Conservation (phyloP, 768 basidiomycete species). For the Pulveroboletus ravenelii region DNA sequence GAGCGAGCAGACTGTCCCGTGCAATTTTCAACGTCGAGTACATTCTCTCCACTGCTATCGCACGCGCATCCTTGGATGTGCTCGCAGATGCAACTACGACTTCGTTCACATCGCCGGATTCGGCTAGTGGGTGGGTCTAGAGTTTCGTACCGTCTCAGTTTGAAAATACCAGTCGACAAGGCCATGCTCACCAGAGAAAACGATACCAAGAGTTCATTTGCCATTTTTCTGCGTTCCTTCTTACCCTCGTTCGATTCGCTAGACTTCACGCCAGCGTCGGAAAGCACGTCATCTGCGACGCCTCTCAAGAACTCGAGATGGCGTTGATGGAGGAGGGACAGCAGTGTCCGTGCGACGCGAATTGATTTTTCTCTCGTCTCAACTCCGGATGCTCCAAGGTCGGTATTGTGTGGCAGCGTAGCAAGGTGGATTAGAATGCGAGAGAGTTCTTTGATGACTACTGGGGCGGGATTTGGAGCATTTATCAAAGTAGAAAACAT, state of each 20-base stretch:
- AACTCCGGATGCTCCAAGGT: background rate
- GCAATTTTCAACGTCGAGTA: conserved; percentile 35
- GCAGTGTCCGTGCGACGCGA: conserved; percentile 31
- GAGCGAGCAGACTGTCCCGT: conserved; percentile 21
- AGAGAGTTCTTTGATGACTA: conserved; percentile 21
- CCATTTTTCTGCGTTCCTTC: conserved; percentile 34
- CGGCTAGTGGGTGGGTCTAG: conserved; percentile 21
- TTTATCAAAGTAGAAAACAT: conserved; percentile 31
- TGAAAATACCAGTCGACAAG: background rate
- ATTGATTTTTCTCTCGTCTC: conserved; percentile 4
- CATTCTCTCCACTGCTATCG: conserved; percentile 54
- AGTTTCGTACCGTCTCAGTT: background rate
- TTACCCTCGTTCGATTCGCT: conserved; percentile 20
- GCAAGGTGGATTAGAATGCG: conserved; percentile 21
- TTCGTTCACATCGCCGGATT: conserved; percentile 36
- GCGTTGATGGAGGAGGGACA: conserved; percentile 63
- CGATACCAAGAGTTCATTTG: conserved; percentile 55
- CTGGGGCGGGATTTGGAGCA: conserved; percentile 16
- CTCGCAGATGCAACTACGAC: conserved; percentile 53
- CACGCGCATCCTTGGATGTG: conserved; percentile 58
- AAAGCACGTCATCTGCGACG: conserved; percentile 35
- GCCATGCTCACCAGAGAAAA: conserved; percentile 46
- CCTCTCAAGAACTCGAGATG: conserved; percentile 48
- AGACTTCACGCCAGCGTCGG: conserved; percentile 13
- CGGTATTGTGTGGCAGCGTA: conserved; percentile 1